Base-by-base conservation (phyloP, 2,329 filamentous ascomycete species). In the Aspergillus sp. region DNA sequence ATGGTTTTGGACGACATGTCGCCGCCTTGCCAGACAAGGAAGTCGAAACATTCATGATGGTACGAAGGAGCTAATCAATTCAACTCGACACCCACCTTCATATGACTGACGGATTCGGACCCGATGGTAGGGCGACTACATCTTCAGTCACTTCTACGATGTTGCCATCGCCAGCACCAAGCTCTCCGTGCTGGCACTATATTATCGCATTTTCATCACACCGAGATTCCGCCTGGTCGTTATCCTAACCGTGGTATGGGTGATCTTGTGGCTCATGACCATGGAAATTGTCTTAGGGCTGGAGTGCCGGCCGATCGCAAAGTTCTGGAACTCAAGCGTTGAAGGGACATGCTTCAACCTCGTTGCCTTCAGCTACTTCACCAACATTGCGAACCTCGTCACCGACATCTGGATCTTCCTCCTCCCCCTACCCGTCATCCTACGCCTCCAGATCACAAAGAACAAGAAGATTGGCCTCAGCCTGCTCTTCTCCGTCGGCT, bases 91-190 rank as follows among this genome's bases (percentile, higher is more conserved):
- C 4, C 8, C 28, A 41, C n/a, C 13, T n/a, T 19, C 15, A 19
- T 5, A 36, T 10, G 23, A 4, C 47, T 50, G n/a, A 50, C 47
- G 15, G 36, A 43, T 23, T 8, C 21, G 4, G 2, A 17, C 9
- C 21, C 45, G 12, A n/a, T 15, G 13, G 4, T 43, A 65, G 63
- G 63, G 61, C 41, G 57, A 65, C 43, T 65, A 65, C 28, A 47
- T 65, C 48, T 62, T 65, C 48, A 65, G 61, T 36, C 61, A 65
- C 48, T 58, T 65, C 39, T 65, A 65, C 48, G 49, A 65, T 45
- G 36, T 56, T 21, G 59, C 61, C 47, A 63, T 65, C 36, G 63
- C 57, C 58, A 62, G 51, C 50, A 65, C 59, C 8, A 65, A 65
- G 19, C 54, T 65, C 17, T 51, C 63, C 5, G 61, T 65, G 5